Conservation (phyloP, 208 protist genomes). For the Wallacemonas sp. region DNA sequence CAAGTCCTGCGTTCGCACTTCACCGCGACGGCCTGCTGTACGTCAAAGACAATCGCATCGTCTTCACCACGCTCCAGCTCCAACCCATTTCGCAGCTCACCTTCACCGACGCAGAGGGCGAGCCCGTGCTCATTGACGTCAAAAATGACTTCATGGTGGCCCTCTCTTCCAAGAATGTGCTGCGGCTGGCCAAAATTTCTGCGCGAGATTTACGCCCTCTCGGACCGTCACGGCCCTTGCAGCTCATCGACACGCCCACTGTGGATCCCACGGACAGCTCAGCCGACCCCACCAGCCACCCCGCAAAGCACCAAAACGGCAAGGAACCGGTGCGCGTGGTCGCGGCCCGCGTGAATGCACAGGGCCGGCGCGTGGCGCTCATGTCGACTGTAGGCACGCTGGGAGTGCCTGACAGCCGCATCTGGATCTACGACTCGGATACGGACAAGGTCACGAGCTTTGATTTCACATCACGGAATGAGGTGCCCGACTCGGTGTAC, state of each 20-base stretch:
- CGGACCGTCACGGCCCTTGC: conserved; percentile 67
- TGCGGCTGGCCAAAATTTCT: conserved; percentile 74
- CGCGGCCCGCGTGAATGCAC: conserved; percentile 74
- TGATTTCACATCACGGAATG: conserved; percentile 72
- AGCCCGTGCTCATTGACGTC: conserved; percentile 80
- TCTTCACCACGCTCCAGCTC: conserved; percentile 82
- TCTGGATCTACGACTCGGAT: conserved; percentile 92
- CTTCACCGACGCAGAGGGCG: conserved; percentile 86
- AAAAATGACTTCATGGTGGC: conserved; percentile 89
- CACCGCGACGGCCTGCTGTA: conserved; percentile 88
- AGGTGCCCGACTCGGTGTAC: conserved; percentile 79
- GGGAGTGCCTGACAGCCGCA: conserved; percentile 63
- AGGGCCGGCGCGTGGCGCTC: conserved; percentile 74
- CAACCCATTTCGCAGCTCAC: conserved; percentile 74
- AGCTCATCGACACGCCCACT: conserved; percentile 23
- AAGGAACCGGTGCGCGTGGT: conserved; percentile 44
- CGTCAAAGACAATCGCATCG: conserved; percentile 73
- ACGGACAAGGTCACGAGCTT: conserved; percentile 78
- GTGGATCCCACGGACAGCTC: background rate
- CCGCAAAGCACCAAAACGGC: background rate
- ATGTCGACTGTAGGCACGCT: conserved; percentile 50
- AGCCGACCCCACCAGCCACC: background rate
- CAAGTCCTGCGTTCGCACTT: conserved; percentile 77
- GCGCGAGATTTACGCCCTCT: conserved; percentile 65
- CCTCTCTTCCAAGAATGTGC: conserved; percentile 77